These are phyloP conservation scores for Pholiota adiposa DNA, from an alignment of 1,284 basidiomycete species.

Conservation along the genomic window DNA sequence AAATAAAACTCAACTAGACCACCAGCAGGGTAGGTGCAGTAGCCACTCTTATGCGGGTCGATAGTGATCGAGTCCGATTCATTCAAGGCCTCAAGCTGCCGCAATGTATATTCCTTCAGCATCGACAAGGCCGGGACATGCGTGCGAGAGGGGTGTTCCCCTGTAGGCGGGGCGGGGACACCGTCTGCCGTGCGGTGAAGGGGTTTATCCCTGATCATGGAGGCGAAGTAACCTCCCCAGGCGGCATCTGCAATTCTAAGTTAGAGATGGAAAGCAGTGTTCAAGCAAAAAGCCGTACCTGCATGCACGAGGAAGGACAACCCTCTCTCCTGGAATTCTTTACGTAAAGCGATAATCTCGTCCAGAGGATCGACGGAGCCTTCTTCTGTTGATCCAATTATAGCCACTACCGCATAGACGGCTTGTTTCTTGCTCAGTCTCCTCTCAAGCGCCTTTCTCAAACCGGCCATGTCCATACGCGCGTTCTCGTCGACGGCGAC, in stretches of 20 bases:
- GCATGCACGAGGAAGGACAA: slow-evolving; percentile 18
- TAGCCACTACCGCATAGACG: slow-evolving; percentile 46
- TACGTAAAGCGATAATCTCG: slow-evolving; percentile 40
- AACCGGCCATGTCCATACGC: slow-evolving; percentile 37
- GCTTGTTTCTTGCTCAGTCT: slow-evolving; percentile 35
- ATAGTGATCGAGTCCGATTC: slow-evolving; percentile 46
- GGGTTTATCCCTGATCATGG: slow-evolving; percentile 8
- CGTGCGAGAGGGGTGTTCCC: neutral
- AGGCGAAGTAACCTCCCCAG: slow-evolving; percentile 17
- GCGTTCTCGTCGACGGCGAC: slow-evolving; percentile 42
- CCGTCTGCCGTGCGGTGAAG: neutral
- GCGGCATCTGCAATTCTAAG: slow-evolving; percentile 20
- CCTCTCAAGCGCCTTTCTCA: slow-evolving; percentile 34
- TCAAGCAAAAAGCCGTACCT: slow-evolving; percentile 50
- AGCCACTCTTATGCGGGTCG: slow-evolving; percentile 53
- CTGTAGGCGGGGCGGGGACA: neutral
- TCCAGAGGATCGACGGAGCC: slow-evolving; percentile 48
- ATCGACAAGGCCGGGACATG: slow-evolving; percentile 29
- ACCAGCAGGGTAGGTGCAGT: slow-evolving; percentile 49
- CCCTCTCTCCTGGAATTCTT: slow-evolving; percentile 26
- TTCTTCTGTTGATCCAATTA: slow-evolving; percentile 50
- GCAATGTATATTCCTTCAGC: slow-evolving; percentile 27
- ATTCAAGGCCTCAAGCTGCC: slow-evolving; percentile 31
- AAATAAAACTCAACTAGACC: neutral
- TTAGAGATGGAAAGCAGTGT: slow-evolving; percentile 37